Base-by-base conservation (phyloP, 768 basidiomycete species). In the Imleria badia region DNA sequence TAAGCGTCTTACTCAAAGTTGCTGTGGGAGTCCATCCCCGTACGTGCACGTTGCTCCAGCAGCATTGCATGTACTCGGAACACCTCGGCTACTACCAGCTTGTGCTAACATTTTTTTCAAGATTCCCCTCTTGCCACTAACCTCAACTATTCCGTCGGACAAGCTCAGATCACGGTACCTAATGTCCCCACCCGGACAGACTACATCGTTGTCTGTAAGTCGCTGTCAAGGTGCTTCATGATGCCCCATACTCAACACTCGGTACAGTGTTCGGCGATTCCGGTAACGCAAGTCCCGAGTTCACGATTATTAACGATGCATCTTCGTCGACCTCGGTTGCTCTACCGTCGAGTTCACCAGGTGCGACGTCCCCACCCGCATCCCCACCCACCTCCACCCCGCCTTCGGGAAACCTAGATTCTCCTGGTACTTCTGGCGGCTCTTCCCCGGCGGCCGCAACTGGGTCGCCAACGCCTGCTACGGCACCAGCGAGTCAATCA, bases 261-360 rank as follows among this genome's bases (percentile, higher is more conserved):
- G 34, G 29, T 5, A 10, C 42, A 74, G 73, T 75, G 43, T 70
- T 75, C 7, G 74, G 74, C 9, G 76, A 75, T 53, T 77, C 76
- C 40, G 74, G 74, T 38, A 75, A 75, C 36, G 68, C 74, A 9
- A 75, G 74, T 45, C 75, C 72, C 15, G 22, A 68, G 45, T 77
- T 75, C 36, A 74, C 74, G 52, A 75, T 75, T 39, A 69, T 81
- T 59, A 80, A 96, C 35, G 91, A 91, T 60, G 67, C 71, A 26
- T 74, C 79, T 52, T 78, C 77, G 40, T 72, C 67, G 9, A 44
- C 62, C 19, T 38, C 63, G 26, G 31, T 20, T 44, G 13, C 59
- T 10, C 19, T 8, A 7, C 29, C 56, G 10, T 31, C 64, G 12
- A 36, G 26, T 44, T 19, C 49, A 14, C 26, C 59, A 36, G 45